These are phyloP conservation scores for Phaffomyces opuntiae DNA, from an alignment of 805 yeast species.

Conservation along the genomic window DNA sequence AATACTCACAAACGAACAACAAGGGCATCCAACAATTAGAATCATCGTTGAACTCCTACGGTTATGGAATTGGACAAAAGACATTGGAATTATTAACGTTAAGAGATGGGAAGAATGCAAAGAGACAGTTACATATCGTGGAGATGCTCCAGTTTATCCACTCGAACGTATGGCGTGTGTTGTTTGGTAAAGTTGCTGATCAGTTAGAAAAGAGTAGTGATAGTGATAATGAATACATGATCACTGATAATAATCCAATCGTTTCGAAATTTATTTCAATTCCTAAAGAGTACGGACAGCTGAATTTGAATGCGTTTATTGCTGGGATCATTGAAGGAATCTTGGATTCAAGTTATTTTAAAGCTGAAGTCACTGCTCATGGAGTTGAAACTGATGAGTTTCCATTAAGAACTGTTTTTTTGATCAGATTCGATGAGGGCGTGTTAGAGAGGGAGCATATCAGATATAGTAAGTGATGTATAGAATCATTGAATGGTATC, in stretches of 20 bases:
- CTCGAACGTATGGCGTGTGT: slow-evolving; percentile 61
- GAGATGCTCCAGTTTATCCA: slow-evolving; percentile 69
- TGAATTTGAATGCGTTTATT: slow-evolving; percentile 75
- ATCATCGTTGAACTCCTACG: slow-evolving; percentile 57
- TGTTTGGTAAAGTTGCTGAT: slow-evolving; percentile 71
- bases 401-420: slow-evolving; percentile 67
- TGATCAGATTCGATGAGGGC: slow-evolving; percentile 59
- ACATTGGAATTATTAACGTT: slow-evolving; percentile 60
- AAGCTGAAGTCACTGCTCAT: slow-evolving; percentile 78
- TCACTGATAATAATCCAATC: slow-evolving; percentile 67
- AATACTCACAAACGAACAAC: slow-evolving; percentile 53
- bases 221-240: slow-evolving; percentile 48
- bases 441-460: slow-evolving; percentile 49
- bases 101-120: slow-evolving; percentile 60
- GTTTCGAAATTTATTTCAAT: slow-evolving; percentile 67
- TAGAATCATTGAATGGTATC: too few species aligned
- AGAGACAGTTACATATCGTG: slow-evolving; percentile 59
- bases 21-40: slow-evolving; percentile 65
- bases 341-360: slow-evolving; percentile 64
- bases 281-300: slow-evolving; percentile 70
- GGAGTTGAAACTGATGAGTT: slow-evolving; percentile 51
- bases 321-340: slow-evolving; percentile 86
- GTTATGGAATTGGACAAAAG: slow-evolving; percentile 72
- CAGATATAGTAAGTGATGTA: slow-evolving; percentile 26
- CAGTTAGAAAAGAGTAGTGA: slow-evolving; percentile 68